Conservation (phyloP, 2,329 filamentous ascomycete species). For the Sarocladium oryzae region DNA sequence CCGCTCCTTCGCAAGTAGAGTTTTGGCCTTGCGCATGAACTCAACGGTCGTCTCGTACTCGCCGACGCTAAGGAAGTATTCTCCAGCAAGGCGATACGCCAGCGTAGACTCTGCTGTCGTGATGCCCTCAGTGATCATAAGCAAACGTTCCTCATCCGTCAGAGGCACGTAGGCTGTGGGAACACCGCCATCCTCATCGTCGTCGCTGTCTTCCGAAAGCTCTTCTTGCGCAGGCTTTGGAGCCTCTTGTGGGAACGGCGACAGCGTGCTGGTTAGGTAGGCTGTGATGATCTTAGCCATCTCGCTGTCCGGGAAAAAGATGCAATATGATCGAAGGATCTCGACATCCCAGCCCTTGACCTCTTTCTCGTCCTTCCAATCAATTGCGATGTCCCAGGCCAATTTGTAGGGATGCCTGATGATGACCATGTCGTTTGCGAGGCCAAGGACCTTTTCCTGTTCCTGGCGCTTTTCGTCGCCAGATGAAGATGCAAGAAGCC, state of each 20-base stretch:
- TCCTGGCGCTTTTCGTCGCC: conserved; percentile 63
- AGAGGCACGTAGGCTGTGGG: conserved; percentile 50
- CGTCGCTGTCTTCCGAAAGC: conserved; percentile 47
- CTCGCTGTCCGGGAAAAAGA: conserved; percentile 78
- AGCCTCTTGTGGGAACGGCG: conserved; percentile 60
- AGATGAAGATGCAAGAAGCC: conserved; percentile 59
- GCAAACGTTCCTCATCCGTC: conserved; percentile 69
- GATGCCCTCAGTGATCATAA: conserved; percentile 74
- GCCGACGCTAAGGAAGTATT: conserved; percentile 78
- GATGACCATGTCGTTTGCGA: conserved; percentile 90
- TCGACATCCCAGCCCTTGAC: conserved; percentile 71
- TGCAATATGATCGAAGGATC: conserved; percentile 73
- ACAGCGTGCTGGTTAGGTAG: conserved; percentile 76
- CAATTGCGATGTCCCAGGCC: conserved; percentile 85
- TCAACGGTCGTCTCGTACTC: conserved; percentile 80
- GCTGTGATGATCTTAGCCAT: conserved; percentile 75
- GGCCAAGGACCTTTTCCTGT: conserved; percentile 63
- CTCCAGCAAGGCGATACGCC: conserved; percentile 73
- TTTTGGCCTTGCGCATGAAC: conserved; percentile 67
- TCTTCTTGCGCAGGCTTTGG: neutral
- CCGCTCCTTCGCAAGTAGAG: conserved; percentile 52
- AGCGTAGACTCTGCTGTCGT: conserved; percentile 64
- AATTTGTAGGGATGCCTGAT: conserved; percentile 86
- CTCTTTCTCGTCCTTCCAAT: conserved; percentile 77
- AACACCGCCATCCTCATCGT: conserved; percentile 51